Conservation (phyloP, 2,329 filamentous ascomycete species). For the Domatiomyces globalis region DNA sequence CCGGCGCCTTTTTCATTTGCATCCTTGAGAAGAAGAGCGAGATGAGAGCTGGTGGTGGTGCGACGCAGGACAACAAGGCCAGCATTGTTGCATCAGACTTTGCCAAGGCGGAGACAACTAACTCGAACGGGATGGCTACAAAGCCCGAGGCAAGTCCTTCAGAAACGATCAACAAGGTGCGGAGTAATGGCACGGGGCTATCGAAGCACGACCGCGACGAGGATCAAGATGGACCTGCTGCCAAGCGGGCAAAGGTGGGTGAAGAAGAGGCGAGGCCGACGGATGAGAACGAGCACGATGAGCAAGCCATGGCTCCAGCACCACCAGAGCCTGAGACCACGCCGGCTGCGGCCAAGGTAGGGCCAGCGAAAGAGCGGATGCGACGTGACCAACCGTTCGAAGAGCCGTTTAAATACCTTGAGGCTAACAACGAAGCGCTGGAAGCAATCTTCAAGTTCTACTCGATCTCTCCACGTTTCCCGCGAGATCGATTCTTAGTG, state of each 20-base stretch:
- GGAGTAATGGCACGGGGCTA: slow-evolving; percentile 6
- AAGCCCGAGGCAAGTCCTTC: slow-evolving; percentile 15
- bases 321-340: not conserved
- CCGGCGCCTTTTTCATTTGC: slow-evolving; percentile 93
- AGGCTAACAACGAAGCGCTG: slow-evolving; percentile 60
- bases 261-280: not conserved
- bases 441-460: slow-evolving; percentile 71
- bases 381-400: slow-evolving; percentile 45
- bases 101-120: slow-evolving; percentile 27
- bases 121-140: slow-evolving; percentile 23
- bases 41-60: slow-evolving; percentile 44
- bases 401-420: slow-evolving; percentile 88
- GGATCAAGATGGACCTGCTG: slow-evolving; percentile 3
- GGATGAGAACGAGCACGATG: not conserved
- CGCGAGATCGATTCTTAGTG: slow-evolving; percentile 84
- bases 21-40: slow-evolving; percentile 85
- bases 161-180: slow-evolving; percentile 20
- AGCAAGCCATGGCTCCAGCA: not conserved
- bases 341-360: not conserved
- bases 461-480: slow-evolving; percentile 68
- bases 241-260: slow-evolving; percentile 12
- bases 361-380: not conserved
- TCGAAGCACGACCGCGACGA: slow-evolving; percentile 14
- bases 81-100: not conserved
- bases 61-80: slow-evolving; percentile 46